phyloP scores from a whole-genome alignment of 1,284 basidiomycete genomes.

The Waitea zeae region DNA sequence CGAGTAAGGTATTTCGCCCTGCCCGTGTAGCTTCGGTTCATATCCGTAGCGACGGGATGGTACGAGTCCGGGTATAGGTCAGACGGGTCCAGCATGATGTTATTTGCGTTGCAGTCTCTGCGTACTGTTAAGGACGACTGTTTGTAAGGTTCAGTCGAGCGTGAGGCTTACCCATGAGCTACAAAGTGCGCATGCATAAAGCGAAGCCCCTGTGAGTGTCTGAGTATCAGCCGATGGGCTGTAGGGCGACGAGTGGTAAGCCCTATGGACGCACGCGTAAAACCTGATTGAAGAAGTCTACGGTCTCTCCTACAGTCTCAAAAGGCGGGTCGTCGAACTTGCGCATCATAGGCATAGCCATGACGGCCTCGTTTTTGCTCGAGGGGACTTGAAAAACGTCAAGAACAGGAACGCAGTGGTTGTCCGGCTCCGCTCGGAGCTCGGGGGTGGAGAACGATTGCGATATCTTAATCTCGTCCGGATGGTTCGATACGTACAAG shows the following conservation, averaged over 20 bases:
- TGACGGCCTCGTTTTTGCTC: conserved; percentile 2
- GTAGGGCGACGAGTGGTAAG: background rate
- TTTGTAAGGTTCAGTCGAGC: background rate
- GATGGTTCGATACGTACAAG: background rate
- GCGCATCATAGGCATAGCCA: conserved; percentile 7
- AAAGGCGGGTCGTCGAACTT: conserved; percentile 4
- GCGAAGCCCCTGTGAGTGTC: conserved; percentile 10
- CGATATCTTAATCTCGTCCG: conserved; percentile 5
- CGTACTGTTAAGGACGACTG: background rate
- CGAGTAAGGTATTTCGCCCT: conserved; percentile 1
- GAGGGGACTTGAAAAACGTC: conserved; percentile 6
- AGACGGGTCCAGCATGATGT: conserved; percentile 5
- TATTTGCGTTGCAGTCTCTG: conserved; percentile 2
- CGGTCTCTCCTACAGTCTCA: conserved; percentile 7
- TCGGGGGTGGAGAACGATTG: conserved; percentile 2
- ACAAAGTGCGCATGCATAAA: conserved; percentile 11
- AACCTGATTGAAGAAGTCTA: conserved; percentile 6
- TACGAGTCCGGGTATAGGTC: conserved; percentile 3
- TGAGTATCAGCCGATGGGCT: too few relatives aligned
- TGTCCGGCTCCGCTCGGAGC: conserved; percentile 4
- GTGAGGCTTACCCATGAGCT: conserved; percentile 10
- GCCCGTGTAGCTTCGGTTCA: background rate
- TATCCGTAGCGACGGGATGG: conserved; percentile 1
- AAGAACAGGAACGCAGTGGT: conserved; percentile 7
- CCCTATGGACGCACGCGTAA: conserved; percentile 4